These are phyloP conservation scores for Colletotrichum sp. DNA, from an alignment of 2,329 filamentous ascomycete genomes.

Conservation along the genomic window DNA sequence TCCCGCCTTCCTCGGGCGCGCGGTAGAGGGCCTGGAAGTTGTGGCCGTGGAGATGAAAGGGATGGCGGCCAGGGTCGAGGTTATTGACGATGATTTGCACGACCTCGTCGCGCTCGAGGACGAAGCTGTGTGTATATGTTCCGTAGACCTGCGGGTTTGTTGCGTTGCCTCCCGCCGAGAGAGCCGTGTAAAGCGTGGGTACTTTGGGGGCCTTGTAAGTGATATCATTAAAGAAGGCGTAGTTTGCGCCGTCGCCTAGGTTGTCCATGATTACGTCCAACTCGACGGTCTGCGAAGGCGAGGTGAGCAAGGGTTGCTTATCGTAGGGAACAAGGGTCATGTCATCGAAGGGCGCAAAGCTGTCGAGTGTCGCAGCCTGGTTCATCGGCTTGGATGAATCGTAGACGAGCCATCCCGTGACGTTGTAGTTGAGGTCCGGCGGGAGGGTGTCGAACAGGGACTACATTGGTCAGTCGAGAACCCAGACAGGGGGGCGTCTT, in stretches of 20 bases:
- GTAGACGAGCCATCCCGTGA: slow-evolving; percentile 70
- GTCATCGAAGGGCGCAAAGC: slow-evolving; percentile 76
- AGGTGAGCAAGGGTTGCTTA: slow-evolving; percentile 60
- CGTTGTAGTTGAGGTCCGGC: slow-evolving; percentile 69
- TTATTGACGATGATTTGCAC: slow-evolving; percentile 83
- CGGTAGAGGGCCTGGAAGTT: slow-evolving; percentile 73
- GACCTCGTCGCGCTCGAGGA: slow-evolving; percentile 71
- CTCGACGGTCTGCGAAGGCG: slow-evolving; percentile 67
- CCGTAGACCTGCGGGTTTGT: slow-evolving; percentile 69
- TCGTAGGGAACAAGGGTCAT: slow-evolving; percentile 74
- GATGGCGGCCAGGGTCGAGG: slow-evolving; percentile 72
- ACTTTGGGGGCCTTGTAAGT: slow-evolving; percentile 79
- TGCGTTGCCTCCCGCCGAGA: slow-evolving; percentile 66
- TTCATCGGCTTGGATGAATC: slow-evolving; percentile 51
- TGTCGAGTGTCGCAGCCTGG: slow-evolving; percentile 59
- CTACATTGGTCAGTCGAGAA: slow-evolving; percentile 39
- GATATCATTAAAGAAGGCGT: slow-evolving; percentile 77
- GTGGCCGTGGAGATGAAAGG: slow-evolving; percentile 81
- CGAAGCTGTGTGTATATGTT: slow-evolving; percentile 66
- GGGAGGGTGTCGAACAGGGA: slow-evolving; percentile 73
- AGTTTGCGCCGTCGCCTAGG: slow-evolving; percentile 64
- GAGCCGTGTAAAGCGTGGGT: slow-evolving; percentile 78
- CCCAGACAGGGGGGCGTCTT: not conserved
- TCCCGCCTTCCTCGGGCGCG: slow-evolving; percentile 60
- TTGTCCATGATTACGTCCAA: slow-evolving; percentile 68